A percentile compares a stretch with the other conserved stretches of the same genome.
phyloP scores from a whole-genome alignment of 768 basidiomycete species.

The Lactarius akahatsu region DNA sequence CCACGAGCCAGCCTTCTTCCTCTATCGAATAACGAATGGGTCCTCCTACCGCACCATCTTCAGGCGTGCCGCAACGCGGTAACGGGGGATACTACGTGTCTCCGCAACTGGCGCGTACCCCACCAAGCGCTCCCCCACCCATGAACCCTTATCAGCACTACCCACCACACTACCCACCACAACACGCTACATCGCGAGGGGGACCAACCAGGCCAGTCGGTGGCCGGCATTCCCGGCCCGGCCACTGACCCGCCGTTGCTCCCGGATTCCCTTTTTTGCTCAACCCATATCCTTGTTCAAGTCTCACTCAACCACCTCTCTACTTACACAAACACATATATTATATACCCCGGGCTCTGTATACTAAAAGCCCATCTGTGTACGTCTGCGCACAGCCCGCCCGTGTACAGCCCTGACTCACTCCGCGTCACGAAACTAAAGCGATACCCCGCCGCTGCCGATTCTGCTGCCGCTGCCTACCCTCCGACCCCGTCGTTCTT shows the following conservation, averaged over 20 bases:
- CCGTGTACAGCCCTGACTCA: too few relatives aligned
- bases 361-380: background rate
- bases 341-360: background rate
- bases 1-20: background rate
- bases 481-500: background rate
- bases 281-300: background rate
- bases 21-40: slow-evolving; percentile 5
- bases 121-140: background rate
- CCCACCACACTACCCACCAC: background rate
- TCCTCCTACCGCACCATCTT: slow-evolving; percentile 19
- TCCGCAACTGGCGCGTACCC: background rate
- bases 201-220: background rate
- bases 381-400: background rate
- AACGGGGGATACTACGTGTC: slow-evolving; percentile 13
- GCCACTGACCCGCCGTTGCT: background rate
- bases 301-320: background rate
- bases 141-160: background rate
- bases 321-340: background rate
- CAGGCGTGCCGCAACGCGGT: slow-evolving; percentile 9
- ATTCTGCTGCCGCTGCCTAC: background rate
- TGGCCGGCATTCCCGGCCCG: slow-evolving; percentile 5
- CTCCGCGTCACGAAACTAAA: background rate
- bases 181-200: background rate
- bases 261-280: too few relatives aligned
- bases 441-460: background rate